Evolutionary conservation across 495 filamentous ascomycete species (phyloP), one percentile per base, ranked within the genome.

Genomic region (Achaetomiella virescens): DNA sequence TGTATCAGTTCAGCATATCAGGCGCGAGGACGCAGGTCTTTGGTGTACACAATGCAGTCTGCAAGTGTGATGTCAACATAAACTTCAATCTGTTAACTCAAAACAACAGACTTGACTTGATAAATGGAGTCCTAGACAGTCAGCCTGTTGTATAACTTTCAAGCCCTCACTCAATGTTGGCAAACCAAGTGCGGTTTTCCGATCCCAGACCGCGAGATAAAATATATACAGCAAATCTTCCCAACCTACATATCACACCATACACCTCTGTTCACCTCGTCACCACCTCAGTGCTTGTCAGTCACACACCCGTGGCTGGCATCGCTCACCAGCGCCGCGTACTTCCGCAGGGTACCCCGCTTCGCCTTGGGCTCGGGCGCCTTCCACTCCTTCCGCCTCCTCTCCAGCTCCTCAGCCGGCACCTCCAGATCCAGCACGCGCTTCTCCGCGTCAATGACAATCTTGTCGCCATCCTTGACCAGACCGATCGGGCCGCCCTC

Each of bases 221-320:
- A 31, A 31, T 61, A 62, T 60, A 31, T 62, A 58, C 55, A 62
- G 2, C 15, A 17, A 40, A 55, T 25, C 6, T 15, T 27, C 18
- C 22, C 7, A 45, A 46, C 33, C 24, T 31, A 38, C 21, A 29
- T 31, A 49, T 35, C 41, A 12, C 31, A 14, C 29, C 15, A 29
- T 20, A 20, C 11, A 41, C 25, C n/a, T 21, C 25, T 29, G 25
- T 17, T 17, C 17, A 6, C 2, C 31, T 35, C 20, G 2, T 25
- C 14, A 21, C 40, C 41, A 46, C 18, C 41, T 48, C 33, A 54
- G 45, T 14, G 68, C 77, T 27, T 54, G 65, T 91, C 89, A 5
- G 88, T 92, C 37, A 92, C 84, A 66, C 89, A 91, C 35, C 88
- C 88, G 54, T 85, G 84, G 73, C 84, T 88, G 7, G 88, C 88